Percentiles rank a stretch among this genome's conserved stretches.
phyloP scores from a whole-genome alignment of 164 flowering plant genomes.

The Nelumbo lutea region DNA sequence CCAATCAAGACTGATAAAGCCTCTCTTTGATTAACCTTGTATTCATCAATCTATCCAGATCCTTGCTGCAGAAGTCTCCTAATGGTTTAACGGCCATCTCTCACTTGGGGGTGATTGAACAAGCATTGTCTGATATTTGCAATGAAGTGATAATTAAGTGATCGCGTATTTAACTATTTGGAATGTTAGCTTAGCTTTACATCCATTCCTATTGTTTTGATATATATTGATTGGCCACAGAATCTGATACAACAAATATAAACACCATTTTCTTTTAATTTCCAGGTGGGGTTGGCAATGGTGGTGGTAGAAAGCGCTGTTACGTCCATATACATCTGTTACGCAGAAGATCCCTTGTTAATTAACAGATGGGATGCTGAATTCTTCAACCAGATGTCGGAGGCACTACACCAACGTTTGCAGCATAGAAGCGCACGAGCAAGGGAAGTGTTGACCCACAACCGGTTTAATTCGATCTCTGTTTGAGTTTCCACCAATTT shows the following conservation, averaged over 20 bases:
- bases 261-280: constrained; percentile 3
- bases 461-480: constrained; percentile 32
- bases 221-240: too few relatives aligned
- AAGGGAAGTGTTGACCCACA: constrained; percentile 55
- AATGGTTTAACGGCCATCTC: too few relatives aligned
- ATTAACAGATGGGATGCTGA: constrained; percentile 90
- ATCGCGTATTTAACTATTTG: too few relatives aligned
- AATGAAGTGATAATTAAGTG: too few relatives aligned
- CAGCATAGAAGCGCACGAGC: constrained; percentile 84
- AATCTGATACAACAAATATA: neutral
- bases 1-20: too few relatives aligned
- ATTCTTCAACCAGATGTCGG: constrained; percentile 79
- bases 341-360: constrained; percentile 81
- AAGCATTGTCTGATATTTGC: too few relatives aligned
- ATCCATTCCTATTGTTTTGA: too few relatives aligned
- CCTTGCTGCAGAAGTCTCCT: too few relatives aligned
- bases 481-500: constrained; percentile 16
- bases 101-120: too few relatives aligned
- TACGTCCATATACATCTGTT: constrained; percentile 93
- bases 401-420: constrained; percentile 78
- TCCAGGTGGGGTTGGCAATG: constrained; percentile 88
- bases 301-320: constrained; percentile 95
- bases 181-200: too few relatives aligned
- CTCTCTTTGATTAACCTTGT: too few relatives aligned
- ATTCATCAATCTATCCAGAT: too few relatives aligned